phyloP scores from a whole-genome alignment of 2,329 filamentous ascomycete species.

The Cadophora gregata region DNA sequence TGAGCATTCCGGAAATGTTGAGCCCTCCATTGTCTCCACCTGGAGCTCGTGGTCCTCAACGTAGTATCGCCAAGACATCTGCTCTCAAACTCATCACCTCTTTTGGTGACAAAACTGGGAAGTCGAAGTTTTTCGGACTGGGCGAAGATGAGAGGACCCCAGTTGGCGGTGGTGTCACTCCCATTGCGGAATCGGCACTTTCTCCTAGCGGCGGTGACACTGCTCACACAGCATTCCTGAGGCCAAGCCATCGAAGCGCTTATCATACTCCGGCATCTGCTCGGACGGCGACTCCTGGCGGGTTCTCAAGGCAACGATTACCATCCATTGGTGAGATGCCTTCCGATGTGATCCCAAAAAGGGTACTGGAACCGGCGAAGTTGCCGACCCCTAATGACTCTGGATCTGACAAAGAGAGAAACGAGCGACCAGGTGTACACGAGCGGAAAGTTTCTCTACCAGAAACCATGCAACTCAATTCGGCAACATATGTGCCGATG shows the following conservation, averaged over 20 bases:
- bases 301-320: slow-evolving; percentile 68
- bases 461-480: slow-evolving; percentile 46
- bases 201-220: slow-evolving; percentile 73
- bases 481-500: slow-evolving; percentile 44
- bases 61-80: slow-evolving; percentile 77
- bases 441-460: slow-evolving; percentile 43
- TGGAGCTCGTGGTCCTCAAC: slow-evolving; percentile 62
- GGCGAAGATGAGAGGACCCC: slow-evolving; percentile 71
- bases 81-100: slow-evolving; percentile 91
- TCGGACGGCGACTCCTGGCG: slow-evolving; percentile 64
- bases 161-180: slow-evolving; percentile 81
- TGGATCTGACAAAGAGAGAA: slow-evolving; percentile 53
- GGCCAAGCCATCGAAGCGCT: slow-evolving; percentile 70
- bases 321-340: slow-evolving; percentile 79
- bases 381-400: slow-evolving; percentile 52
- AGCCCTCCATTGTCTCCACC: slow-evolving; percentile 80
- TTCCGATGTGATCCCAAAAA: slow-evolving; percentile 52
- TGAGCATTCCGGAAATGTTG: slow-evolving; percentile 64
- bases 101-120: slow-evolving; percentile 69
- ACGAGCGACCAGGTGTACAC: slow-evolving; percentile 40
- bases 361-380: slow-evolving; percentile 49
- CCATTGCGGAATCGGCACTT: slow-evolving; percentile 80
- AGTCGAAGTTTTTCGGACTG: slow-evolving; percentile 67
- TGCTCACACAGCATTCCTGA: slow-evolving; percentile 68
- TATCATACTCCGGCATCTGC: slow-evolving; percentile 74